A percentile compares a stretch with the other conserved stretches of the same genome.
Conservation (phyloP, 1,284 basidiomycete genomes). For the Sporisorium reilianum region DNA sequence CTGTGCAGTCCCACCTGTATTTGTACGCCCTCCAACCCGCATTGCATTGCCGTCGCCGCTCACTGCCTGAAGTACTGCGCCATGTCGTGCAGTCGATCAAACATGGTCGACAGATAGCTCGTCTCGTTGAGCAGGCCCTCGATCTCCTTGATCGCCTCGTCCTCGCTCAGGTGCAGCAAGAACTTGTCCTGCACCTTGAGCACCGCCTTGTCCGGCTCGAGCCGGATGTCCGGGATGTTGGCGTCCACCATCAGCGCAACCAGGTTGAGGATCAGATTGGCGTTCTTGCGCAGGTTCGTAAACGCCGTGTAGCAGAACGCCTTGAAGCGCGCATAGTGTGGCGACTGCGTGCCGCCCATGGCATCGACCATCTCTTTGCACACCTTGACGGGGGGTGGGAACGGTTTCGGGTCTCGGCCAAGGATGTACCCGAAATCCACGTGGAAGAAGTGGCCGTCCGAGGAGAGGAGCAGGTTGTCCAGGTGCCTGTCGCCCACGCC, state of each 20-base stretch:
- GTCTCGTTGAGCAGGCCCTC: slow-evolving; percentile 93
- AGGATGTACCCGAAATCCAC: slow-evolving; percentile 99
- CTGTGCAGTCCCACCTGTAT: slow-evolving; percentile 17
- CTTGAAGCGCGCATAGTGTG: slow-evolving; percentile 94
- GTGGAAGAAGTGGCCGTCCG: slow-evolving; percentile 80
- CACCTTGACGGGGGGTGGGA: slow-evolving; percentile 97
- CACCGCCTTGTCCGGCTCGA: slow-evolving; percentile 76
- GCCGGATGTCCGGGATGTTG: slow-evolving; percentile 96
- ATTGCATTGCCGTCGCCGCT: background rate
- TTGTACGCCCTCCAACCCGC: slow-evolving; percentile 15
- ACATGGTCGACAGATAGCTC: slow-evolving; percentile 89
- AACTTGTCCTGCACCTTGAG: slow-evolving; percentile 93
- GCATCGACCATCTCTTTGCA: slow-evolving; percentile 99
- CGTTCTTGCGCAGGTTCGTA: slow-evolving; percentile 87
- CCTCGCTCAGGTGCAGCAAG: slow-evolving; percentile 80
- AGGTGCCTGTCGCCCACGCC: slow-evolving; percentile 98
- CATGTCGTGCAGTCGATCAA: slow-evolving; percentile 71
- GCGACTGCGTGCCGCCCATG: slow-evolving; percentile 84
- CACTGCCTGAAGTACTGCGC: slow-evolving; percentile 66
- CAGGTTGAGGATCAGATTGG: slow-evolving; percentile 97
- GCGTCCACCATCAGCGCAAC: slow-evolving; percentile 98
- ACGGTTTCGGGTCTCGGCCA: slow-evolving; percentile 96
- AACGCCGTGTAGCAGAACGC: slow-evolving; percentile 96
- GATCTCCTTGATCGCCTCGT: slow-evolving; percentile 89
- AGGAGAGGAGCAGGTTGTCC: slow-evolving; percentile 91